Conservation (phyloP, 2,329 filamentous ascomycete species). For the Scedosporium boydii region DNA sequence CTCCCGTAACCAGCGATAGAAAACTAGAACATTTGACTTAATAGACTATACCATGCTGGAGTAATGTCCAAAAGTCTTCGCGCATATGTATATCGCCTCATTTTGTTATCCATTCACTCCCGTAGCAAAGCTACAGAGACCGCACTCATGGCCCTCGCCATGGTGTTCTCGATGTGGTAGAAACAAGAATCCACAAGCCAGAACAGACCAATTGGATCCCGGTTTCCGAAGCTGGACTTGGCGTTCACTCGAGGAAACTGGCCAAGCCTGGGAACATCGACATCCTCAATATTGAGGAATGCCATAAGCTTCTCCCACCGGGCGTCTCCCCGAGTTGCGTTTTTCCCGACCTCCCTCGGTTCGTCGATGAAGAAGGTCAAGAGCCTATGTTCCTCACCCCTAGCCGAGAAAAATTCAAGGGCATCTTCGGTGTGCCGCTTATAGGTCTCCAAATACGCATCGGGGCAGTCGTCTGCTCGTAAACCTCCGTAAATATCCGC, state of each 20-base stretch:
- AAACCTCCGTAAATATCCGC: neutral
- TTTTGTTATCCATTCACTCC: neutral
- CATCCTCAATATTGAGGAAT: neutral
- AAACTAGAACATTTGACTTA: no score
- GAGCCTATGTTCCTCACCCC: neutral
- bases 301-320: neutral
- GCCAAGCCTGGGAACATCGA: neutral
- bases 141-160: neutral
- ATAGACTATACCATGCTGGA: no score
- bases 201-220: neutral
- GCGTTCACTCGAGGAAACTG: neutral
- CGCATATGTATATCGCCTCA: neutral
- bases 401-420: neutral
- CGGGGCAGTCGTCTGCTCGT: neutral
- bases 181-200: neutral
- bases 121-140: neutral
- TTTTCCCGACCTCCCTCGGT: neutral
- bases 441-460: neutral
- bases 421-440: neutral
- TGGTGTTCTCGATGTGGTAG: neutral
- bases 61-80: no score
- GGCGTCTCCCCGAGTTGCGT: neutral
- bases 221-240: neutral
- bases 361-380: neutral
- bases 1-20: no score